Percentiles rank a stretch among this genome's conserved stretches.
These are phyloP conservation scores for Solanum tarapatanum DNA, from an alignment of 257 asterid species.

Conservation along the genomic window DNA sequence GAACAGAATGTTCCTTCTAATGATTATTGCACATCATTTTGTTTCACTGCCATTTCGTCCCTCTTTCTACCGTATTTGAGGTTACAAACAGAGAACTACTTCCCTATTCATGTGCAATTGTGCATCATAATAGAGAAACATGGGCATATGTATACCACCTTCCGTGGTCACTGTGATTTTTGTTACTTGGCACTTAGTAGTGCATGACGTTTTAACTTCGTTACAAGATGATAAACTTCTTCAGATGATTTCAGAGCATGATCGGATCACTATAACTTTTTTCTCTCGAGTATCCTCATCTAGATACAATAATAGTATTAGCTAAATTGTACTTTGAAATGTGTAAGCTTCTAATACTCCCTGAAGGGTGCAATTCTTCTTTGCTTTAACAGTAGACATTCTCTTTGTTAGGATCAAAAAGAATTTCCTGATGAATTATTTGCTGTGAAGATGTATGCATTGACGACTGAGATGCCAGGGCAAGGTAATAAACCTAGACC, in stretches of 20 bases:
- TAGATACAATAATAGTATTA: background rate
- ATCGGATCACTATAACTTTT: background rate
- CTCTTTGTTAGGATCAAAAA: slow-evolving; percentile 53
- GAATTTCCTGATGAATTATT: slow-evolving; percentile 72
- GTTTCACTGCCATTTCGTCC: background rate
- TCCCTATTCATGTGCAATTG: background rate
- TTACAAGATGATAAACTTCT: background rate
- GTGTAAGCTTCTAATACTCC: background rate
- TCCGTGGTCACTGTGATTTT: background rate
- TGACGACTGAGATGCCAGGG: slow-evolving; percentile 59
- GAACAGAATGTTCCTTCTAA: background rate
- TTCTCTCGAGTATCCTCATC: background rate
- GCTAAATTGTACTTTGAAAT: background rate
- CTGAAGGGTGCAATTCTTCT: background rate
- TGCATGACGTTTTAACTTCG: background rate
- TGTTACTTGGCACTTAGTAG: background rate
- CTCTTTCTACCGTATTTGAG: background rate
- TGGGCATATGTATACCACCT: background rate
- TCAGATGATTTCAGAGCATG: background rate
- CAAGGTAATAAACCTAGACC: slow-evolving; percentile 25
- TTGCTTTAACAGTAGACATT: background rate
- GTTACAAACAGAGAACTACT: background rate
- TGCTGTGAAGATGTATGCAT: slow-evolving; percentile 87
- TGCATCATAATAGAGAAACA: background rate
- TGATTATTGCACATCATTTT: background rate